Conservation (phyloP, 768 basidiomycete species). For the Suillus bovinus region DNA sequence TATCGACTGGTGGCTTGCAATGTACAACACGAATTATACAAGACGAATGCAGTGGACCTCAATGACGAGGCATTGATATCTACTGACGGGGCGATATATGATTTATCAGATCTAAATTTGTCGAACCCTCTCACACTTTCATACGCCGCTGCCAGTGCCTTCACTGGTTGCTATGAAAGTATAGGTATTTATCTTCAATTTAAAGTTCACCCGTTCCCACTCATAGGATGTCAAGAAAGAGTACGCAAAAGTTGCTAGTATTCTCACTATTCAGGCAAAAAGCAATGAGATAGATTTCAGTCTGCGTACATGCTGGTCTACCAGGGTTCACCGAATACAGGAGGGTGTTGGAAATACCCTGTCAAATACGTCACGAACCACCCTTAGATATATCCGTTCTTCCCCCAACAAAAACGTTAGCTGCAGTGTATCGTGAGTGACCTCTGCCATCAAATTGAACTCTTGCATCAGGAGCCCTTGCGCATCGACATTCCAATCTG, state of each 20-base stretch:
- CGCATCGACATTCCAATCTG: background rate
- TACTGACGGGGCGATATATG: background rate
- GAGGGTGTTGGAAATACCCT: background rate
- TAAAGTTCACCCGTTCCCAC: background rate
- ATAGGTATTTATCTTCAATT: no score
- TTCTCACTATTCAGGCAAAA: background rate
- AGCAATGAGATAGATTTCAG: background rate
- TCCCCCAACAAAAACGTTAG: no score
- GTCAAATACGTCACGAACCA: no score
- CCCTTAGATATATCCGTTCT: no score
- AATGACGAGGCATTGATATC: background rate
- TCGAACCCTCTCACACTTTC: background rate
- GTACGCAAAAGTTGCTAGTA: background rate
- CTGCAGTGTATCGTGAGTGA: background rate
- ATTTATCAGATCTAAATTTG: background rate
- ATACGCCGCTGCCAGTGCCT: background rate
- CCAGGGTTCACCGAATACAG: no score
- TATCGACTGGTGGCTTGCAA: constrained; percentile 1
- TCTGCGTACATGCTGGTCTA: background rate
- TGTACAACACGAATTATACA: constrained; percentile 5
- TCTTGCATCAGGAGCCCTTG: background rate
- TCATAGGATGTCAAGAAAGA: background rate
- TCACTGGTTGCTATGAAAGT: no score
- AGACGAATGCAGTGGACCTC: constrained; percentile 1
- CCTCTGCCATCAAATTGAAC: background rate